Evolutionary conservation across 2,329 filamentous ascomycete species (phyloP).

Genomic region (Tolypocladium nubicola): DNA sequence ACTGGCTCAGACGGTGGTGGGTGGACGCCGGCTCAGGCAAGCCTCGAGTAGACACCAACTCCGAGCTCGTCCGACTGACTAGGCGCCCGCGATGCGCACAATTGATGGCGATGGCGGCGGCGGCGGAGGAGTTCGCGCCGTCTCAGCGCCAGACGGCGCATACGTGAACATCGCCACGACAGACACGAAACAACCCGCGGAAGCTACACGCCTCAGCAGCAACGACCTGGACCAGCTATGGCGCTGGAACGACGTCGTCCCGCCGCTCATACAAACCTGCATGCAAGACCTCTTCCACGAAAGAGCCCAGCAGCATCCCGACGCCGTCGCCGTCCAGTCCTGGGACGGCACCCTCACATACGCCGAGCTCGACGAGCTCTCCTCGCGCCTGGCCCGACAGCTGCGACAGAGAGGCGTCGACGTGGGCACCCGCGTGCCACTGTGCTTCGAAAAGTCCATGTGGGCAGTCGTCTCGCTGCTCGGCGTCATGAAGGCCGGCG

Average conservation of each 20-base stretch:
- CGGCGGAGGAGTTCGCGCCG: neutral
- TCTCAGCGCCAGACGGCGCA: neutral
- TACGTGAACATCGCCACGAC: neutral
- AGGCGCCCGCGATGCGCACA: neutral
- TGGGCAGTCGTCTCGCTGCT: conserved; percentile 35
- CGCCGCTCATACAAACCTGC: conserved; percentile 27
- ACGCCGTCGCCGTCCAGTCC: conserved; percentile 33
- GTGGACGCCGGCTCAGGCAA: neutral
- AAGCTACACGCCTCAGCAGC: conserved; percentile 8
- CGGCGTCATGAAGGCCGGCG: conserved; percentile 38
- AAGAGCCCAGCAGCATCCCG: conserved; percentile 23
- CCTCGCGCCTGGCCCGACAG: conserved; percentile 28
- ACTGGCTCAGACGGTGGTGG: neutral
- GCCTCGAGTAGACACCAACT: neutral
- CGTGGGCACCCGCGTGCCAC: conserved; percentile 31
- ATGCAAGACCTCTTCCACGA: conserved; percentile 37
- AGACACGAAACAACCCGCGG: neutral
- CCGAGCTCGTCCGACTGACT: neutral
- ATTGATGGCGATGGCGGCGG: neutral
- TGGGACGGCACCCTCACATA: conserved; percentile 41
- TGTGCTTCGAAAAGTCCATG: conserved; percentile 39
- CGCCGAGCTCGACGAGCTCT: conserved; percentile 29
- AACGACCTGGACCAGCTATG: conserved; percentile 33
- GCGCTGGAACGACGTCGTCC: conserved; percentile 33
- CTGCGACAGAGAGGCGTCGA: conserved; percentile 25